Base-by-base conservation (phyloP, 139 green algal species). In the Parachlorella kessleri region DNA sequence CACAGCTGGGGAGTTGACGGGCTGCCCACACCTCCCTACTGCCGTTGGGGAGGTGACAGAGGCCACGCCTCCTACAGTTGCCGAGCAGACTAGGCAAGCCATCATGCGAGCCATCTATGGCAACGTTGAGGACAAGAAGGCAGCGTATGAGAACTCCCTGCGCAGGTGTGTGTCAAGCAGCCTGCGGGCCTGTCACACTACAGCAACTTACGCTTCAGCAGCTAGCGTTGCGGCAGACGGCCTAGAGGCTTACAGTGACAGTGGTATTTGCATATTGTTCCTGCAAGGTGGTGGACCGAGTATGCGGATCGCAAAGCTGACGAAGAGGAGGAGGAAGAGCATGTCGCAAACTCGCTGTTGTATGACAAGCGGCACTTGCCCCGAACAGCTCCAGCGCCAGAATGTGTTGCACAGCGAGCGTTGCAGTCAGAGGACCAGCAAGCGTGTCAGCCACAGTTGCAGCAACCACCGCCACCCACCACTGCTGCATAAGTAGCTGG, bases 341-440 rank as follows among this genome's bases (percentile, higher is more conserved):
- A 94, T 66, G 91, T 96, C 9, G 88, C 90, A 1, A 91, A 97
- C 87, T 89, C 70, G 0, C 80, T 96, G 55, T 77, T 96, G 72
- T 96, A 96, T 59, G 92, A 96, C 75, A 59, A 89, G 2, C 91
- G 83, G 69, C 90, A 94, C 78, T 82, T 96, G 33, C 92, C 92
- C 1, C 82, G 91, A 8, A 93, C 84, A 4, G 84, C 82, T 6
- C 83, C 88, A 4, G 80, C 87, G 2, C 90, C 90, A 10, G 84
- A 89, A 2, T 88, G 81, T 65, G 83, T 90, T 59, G 42, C 36
- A 32, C 48, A 59, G 48, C n/a, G n/a, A n/a, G n/a, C n/a, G n/a
- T n/a, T n/a, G n/a, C n/a, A n/a, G n/a, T n/a, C n/a, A n/a, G n/a
- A n/a, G n/a, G n/a, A n/a, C n/a, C n/a, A n/a, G n/a, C n/a, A n/a